A percentile compares a stretch with the other conserved stretches of the same genome.
These are phyloP conservation scores for Tricholoma bakamatsutake DNA, from an alignment of 768 basidiomycete genomes.

Conservation along the genomic window DNA sequence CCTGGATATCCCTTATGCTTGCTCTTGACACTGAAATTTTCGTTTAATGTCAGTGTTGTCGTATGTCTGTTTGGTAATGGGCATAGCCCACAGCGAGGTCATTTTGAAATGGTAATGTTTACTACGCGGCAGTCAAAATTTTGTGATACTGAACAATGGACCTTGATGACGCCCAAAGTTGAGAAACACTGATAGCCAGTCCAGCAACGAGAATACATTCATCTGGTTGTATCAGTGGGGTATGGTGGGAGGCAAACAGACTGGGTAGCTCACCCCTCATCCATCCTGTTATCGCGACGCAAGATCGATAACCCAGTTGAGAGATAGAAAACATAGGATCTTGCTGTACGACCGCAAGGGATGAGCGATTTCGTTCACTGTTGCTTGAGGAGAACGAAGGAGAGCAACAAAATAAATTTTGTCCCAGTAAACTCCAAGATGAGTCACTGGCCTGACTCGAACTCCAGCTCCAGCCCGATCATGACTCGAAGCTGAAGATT, in stretches of 20 bases:
- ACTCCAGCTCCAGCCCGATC: too few relatives aligned
- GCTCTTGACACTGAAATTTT: neutral
- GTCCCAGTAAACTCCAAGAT: too few relatives aligned
- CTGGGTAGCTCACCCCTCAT: neutral
- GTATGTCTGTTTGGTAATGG: neutral
- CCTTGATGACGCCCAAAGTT: neutral
- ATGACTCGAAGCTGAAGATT: too few relatives aligned
- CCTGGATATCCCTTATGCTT: neutral
- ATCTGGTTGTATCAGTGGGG: neutral
- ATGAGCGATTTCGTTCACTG: neutral
- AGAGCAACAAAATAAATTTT: neutral
- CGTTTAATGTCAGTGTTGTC: neutral
- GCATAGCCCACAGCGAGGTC: neutral
- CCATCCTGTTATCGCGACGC: neutral
- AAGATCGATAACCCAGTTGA: neutral
- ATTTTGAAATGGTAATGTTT: neutral
- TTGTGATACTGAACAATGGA: neutral
- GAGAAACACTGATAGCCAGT: neutral
- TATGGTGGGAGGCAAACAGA: neutral
- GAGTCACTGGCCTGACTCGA: neutral
- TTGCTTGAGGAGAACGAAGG: neutral
- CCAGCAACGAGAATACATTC: neutral
- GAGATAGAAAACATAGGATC: neutral
- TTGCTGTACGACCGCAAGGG: neutral
- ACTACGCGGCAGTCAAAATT: neutral